Conservation (phyloP, 2,329 filamentous ascomycete genomes). For the Colletotrichum sp. region DNA sequence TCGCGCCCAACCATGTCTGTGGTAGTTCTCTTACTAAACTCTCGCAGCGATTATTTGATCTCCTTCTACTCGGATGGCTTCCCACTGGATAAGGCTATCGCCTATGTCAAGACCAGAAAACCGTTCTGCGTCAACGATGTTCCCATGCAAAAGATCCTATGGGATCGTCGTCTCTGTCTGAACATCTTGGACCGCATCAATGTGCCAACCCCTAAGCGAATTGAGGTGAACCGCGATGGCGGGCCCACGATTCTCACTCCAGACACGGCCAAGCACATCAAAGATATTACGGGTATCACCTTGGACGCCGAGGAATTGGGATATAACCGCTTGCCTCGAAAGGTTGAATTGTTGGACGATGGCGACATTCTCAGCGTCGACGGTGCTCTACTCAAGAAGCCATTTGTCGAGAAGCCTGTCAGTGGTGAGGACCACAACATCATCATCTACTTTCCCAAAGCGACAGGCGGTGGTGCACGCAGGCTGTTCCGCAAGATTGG, state of each 20-base stretch:
- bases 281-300: constrained; percentile 77
- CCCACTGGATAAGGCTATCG: constrained; percentile 94
- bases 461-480: constrained; percentile 84
- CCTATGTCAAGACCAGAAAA: constrained; percentile 89
- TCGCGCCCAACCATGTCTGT: background rate
- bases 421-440: constrained; percentile 99
- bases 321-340: constrained; percentile 61
- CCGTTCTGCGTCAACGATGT: constrained; percentile 98
- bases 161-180: constrained; percentile 92
- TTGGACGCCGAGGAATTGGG: constrained; percentile 66
- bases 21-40: background rate
- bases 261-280: constrained; percentile 80
- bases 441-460: constrained; percentile 92
- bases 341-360: constrained; percentile 86
- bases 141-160: constrained; percentile 95
- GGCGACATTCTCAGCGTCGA: constrained; percentile 89
- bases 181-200: constrained; percentile 86
- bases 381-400: constrained; percentile 80
- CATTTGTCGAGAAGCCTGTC: constrained; percentile 98
- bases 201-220: constrained; percentile 84
- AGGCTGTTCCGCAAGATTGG: constrained; percentile 96
- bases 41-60: constrained; percentile 81
- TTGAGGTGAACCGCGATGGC: constrained; percentile 93
- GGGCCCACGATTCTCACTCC: constrained; percentile 79
- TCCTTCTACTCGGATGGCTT: constrained; percentile 99